phyloP scores from a whole-genome alignment of 2,329 filamentous ascomycete genomes.

The Pyrenochaeta sp. region DNA sequence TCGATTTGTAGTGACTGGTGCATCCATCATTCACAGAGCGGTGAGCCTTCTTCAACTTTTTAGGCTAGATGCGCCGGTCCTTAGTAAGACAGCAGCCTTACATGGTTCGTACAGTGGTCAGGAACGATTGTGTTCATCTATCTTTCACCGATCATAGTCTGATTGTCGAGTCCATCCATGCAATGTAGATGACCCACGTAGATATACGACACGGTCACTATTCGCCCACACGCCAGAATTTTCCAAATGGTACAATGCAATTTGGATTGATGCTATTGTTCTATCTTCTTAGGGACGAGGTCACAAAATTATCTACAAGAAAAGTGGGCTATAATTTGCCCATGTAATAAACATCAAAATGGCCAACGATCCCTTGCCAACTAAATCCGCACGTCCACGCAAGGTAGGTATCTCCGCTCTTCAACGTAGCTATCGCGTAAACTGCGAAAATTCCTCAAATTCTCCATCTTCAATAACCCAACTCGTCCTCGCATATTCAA shows the following conservation, averaged over 20 bases:
- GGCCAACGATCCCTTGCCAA: not conserved
- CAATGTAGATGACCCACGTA: no score
- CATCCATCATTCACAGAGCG: not conserved
- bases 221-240: no score
- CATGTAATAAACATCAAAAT: not conserved
- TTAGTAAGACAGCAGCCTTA: not conserved
- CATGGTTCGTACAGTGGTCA: not conserved
- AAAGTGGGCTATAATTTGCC: not conserved
- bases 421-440: not conserved
- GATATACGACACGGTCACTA: no score
- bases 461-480: not conserved
- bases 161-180: no score
- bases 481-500: not conserved
- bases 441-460: not conserved
- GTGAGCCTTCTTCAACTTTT: not conserved
- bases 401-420: not conserved
- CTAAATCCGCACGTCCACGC: not conserved
- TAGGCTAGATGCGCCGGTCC: not conserved
- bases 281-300: not conserved
- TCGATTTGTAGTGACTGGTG: not conserved
- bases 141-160: no score
- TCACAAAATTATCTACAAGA: slow-evolving; percentile 1
- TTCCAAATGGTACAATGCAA: not conserved
- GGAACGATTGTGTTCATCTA: no score
- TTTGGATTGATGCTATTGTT: not conserved